These are phyloP conservation scores for Eudorina sp. DNA, from an alignment of 139 green algal genomes.

Conservation along the genomic window DNA sequence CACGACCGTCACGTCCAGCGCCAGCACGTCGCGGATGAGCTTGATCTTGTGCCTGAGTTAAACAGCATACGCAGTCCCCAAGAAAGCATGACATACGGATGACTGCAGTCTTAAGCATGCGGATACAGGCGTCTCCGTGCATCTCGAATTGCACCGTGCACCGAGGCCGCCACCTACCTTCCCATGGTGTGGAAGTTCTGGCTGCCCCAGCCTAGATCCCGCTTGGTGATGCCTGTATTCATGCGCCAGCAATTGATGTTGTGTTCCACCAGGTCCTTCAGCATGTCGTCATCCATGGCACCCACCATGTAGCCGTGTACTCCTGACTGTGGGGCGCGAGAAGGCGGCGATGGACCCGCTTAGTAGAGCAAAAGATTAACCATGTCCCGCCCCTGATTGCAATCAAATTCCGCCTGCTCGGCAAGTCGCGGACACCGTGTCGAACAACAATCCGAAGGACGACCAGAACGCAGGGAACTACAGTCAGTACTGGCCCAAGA, in stretches of 20 bases:
- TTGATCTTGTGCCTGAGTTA: constrained; percentile 51
- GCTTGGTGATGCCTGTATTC: constrained; percentile 63
- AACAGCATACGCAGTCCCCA: not conserved
- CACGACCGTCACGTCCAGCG: constrained; percentile 67
- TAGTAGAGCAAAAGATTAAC: too few species aligned
- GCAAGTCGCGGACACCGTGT: too few species aligned
- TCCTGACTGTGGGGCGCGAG: constrained; percentile 27
- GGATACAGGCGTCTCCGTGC: not conserved
- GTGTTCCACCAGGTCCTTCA: constrained; percentile 68
- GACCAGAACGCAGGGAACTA: too few species aligned
- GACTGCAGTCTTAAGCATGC: too few species aligned
- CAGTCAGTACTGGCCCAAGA: too few species aligned
- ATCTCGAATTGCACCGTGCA: not conserved
- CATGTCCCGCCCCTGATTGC: too few species aligned
- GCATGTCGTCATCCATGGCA: constrained; percentile 89
- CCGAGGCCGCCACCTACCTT: constrained; percentile 20
- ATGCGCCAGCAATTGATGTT: constrained; percentile 59
- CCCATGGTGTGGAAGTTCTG: constrained; percentile 65
- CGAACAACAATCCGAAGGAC: too few species aligned
- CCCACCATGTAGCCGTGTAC: constrained; percentile 73
- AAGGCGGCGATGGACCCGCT: too few species aligned
- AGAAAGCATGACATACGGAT: too few species aligned
- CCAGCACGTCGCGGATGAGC: constrained; percentile 52
- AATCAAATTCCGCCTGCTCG: too few species aligned
- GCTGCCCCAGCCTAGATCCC: constrained; percentile 63